phyloP scores from a whole-genome alignment of 257 asterid genomes.

The Solanum gracilifrons region DNA sequence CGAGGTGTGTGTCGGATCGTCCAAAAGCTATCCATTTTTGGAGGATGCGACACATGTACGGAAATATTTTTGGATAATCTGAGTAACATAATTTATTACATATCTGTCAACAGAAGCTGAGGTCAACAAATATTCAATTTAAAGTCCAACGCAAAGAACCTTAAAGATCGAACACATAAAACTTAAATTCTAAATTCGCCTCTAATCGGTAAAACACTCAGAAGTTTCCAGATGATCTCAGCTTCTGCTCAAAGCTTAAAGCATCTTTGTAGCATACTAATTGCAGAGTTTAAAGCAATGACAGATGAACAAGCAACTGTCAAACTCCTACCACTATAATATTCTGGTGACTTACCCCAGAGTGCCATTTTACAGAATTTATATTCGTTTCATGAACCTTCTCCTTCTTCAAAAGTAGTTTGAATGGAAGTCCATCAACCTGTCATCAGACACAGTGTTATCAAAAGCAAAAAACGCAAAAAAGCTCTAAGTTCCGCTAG shows the following conservation, averaged over 20 bases:
- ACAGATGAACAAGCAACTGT: neutral
- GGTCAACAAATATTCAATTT: neutral
- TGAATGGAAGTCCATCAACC: conserved; percentile 50
- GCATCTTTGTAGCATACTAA: neutral
- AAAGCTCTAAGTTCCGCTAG: neutral
- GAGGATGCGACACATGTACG: neutral
- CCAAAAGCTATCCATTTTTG: neutral
- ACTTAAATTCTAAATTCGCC: neutral
- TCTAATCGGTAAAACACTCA: neutral
- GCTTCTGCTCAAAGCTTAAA: neutral
- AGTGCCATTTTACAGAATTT: conserved; percentile 73
- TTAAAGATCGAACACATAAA: neutral
- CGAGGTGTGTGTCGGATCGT: neutral
- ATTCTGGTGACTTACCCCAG: conserved; percentile 35
- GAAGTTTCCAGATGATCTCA: neutral
- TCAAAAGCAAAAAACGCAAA: neutral
- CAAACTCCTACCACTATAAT: neutral
- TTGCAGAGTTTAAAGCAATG: neutral
- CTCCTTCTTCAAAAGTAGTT: conserved; percentile 57
- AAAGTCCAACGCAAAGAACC: neutral
- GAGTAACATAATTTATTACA: neutral
- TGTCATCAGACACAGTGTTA: neutral
- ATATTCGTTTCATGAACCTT: conserved; percentile 90
- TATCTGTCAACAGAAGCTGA: neutral
- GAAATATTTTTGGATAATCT: neutral